Conservation (phyloP, 345 rosid genomes). For the Camelina laxa region DNA sequence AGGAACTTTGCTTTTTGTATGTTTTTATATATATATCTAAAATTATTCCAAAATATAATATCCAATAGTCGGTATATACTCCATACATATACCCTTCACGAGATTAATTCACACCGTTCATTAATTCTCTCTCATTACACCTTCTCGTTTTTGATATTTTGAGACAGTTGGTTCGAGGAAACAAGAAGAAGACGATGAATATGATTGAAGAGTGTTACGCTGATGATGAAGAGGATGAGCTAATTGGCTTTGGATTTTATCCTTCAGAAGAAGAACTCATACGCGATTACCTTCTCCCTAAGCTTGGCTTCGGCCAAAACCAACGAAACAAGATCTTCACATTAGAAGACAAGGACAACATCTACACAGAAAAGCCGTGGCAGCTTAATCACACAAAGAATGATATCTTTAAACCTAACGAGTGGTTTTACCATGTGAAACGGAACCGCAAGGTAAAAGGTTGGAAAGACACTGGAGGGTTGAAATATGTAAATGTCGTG, state of each 20-base stretch:
- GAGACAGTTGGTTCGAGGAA: not conserved
- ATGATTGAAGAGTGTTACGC: not conserved
- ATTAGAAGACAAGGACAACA: not conserved
- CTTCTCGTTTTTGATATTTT: too few species aligned
- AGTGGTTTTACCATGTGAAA: constrained; percentile 8
- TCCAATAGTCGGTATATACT: too few species aligned
- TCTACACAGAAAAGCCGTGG: not conserved
- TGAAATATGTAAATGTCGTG: not conserved
- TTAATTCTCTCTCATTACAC: not conserved
- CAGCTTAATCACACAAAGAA: not conserved
- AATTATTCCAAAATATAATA: too few species aligned
- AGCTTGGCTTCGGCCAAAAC: not conserved
- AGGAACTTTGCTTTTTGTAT: too few species aligned
- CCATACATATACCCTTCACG: too few species aligned
- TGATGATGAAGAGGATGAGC: not conserved
- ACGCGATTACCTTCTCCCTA: not conserved
- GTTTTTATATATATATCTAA: too few species aligned
- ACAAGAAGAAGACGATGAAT: not conserved
- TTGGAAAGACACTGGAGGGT: not conserved
- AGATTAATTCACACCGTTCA: too few species aligned
- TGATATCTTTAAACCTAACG: not conserved
- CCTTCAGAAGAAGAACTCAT: not conserved
- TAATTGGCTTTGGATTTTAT: not conserved
- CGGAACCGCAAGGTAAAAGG: not conserved
- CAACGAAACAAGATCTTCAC: not conserved